phyloP scores from a whole-genome alignment of 139 green algal species.

The Zygnema circumcarinatum region DNA sequence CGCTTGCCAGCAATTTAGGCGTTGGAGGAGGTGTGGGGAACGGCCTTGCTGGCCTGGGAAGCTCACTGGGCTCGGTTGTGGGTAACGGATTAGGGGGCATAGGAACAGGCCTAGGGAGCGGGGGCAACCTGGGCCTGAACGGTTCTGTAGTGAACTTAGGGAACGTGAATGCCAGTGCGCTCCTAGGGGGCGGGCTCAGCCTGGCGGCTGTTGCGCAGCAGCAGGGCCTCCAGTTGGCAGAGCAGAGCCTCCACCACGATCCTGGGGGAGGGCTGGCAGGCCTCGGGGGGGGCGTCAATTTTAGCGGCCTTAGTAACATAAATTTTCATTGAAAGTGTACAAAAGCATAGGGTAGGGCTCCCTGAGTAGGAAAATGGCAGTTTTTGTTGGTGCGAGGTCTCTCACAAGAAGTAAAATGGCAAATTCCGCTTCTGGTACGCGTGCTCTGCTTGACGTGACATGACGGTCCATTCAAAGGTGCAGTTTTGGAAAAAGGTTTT shows the following conservation, averaged over 20 bases:
- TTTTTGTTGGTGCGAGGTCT: no score
- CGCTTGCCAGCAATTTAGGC: neutral
- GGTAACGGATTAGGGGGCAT: neutral
- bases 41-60: neutral
- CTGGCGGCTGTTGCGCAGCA: neutral
- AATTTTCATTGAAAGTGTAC: neutral
- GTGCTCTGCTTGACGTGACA: no score
- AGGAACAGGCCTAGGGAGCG: neutral
- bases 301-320: neutral
- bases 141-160: neutral
- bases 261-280: neutral
- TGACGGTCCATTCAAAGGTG: no score
- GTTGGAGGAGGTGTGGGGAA: constrained; percentile 8
- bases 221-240: neutral
- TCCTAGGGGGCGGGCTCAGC: neutral
- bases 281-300: neutral
- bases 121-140: neutral
- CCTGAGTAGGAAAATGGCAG: no score
- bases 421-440: no score
- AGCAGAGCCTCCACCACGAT: neutral
- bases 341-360: no score
- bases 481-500: no score
- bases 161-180: neutral
- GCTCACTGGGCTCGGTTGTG: neutral
- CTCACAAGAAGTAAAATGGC: no score